phyloP scores from a whole-genome alignment of 2,329 filamentous ascomycete species.

The Teratosphaeria epicoccoides region DNA sequence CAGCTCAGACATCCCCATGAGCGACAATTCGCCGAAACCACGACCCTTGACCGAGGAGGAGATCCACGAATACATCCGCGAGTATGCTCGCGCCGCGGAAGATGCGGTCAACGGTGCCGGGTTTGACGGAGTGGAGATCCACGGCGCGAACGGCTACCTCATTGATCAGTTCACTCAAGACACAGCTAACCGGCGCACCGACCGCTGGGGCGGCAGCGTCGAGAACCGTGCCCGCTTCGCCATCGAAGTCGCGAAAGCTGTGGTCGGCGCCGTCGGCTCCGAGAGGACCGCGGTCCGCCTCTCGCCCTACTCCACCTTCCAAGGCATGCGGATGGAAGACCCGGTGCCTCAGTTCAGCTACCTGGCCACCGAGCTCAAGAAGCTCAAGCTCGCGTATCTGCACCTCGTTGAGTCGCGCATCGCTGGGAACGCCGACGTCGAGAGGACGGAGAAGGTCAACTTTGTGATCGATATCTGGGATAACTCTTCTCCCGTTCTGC shows the following conservation, averaged over 20 bases:
- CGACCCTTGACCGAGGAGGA: constrained; percentile 29
- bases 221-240: constrained; percentile 42
- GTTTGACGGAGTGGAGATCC: constrained; percentile 51
- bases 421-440: constrained; percentile 32
- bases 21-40: constrained; percentile 26
- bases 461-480: constrained; percentile 39
- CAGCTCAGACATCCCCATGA: constrained; percentile 24
- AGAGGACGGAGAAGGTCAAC: constrained; percentile 31
- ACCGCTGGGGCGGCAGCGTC: constrained; percentile 38
- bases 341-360: constrained; percentile 54
- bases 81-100: constrained; percentile 35
- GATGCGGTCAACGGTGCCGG: constrained; percentile 38
- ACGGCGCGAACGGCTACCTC: constrained; percentile 44
- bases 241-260: constrained; percentile 43
- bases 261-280: constrained; percentile 41
- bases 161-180: constrained; percentile 55
- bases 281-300: constrained; percentile 36
- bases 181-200: constrained; percentile 43
- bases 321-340: constrained; percentile 53
- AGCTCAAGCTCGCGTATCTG: constrained; percentile 48
- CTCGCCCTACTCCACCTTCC: constrained; percentile 48
- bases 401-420: constrained; percentile 52
- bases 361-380: constrained; percentile 41
- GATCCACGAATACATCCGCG: constrained; percentile 23
- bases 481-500: constrained; percentile 36